These are phyloP conservation scores for Bipolaris gigantea DNA, from an alignment of 2,329 filamentous ascomycete genomes.

Conservation along the genomic window DNA sequence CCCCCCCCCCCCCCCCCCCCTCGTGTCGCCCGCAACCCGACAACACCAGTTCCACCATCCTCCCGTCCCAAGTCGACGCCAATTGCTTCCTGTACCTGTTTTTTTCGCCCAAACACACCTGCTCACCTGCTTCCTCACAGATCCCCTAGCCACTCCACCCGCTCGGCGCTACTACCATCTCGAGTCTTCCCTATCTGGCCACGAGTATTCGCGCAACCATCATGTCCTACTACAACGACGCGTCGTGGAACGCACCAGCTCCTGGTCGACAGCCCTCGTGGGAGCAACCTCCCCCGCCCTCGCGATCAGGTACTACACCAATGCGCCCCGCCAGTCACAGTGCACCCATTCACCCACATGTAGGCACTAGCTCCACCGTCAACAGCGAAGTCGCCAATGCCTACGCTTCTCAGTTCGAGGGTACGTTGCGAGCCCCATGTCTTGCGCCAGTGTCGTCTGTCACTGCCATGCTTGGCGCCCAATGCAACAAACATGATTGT, in stretches of 20 bases:
- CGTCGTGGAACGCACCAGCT: conserved; percentile 62
- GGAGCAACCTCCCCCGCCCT: conserved; percentile 73
- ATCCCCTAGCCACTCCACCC: conserved; percentile 7
- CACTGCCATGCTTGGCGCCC: background rate
- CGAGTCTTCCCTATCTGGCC: conserved; percentile 8
- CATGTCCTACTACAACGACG: conserved; percentile 73
- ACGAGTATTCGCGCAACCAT: conserved; percentile 46
- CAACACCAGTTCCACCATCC: conserved; percentile 17
- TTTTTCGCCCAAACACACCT: background rate
- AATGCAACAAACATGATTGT: conserved; percentile 7
- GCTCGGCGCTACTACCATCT: background rate
- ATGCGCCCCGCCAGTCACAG: conserved; percentile 16
- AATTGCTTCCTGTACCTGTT: conserved; percentile 15
- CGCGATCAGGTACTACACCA: conserved; percentile 65
- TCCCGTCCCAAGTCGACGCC: conserved; percentile 12
- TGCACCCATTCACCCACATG: conserved; percentile 36
- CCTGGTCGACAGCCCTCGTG: conserved; percentile 67
- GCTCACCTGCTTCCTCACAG: conserved; percentile 16
- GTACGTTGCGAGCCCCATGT: conserved; percentile 57
- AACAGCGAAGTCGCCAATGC: conserved; percentile 71
- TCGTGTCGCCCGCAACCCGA: conserved; percentile 25
- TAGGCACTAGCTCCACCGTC: conserved; percentile 73
- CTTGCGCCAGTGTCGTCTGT: background rate
- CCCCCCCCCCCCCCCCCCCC: conserved; percentile 18
- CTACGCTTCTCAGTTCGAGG: conserved; percentile 86